Percentiles rank a stretch among this genome's conserved stretches.
These are phyloP conservation scores for Phytopythium sindhum DNA, from an alignment of 352 stramenopile species.

Conservation along the genomic window DNA sequence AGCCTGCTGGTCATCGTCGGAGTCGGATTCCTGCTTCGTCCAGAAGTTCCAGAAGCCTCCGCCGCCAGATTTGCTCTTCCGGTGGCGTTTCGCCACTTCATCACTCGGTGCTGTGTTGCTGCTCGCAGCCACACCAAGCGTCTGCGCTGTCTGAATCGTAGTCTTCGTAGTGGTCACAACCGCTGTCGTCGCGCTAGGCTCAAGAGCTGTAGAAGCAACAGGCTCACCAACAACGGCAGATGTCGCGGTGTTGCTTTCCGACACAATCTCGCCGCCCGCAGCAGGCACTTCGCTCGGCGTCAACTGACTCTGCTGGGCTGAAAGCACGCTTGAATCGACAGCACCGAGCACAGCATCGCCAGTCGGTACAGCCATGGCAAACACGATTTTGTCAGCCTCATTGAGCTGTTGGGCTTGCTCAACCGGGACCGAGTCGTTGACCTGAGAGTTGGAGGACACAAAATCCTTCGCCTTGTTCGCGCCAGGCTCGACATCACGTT, in stretches of 20 bases:
- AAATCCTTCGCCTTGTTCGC: neutral
- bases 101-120: slow-evolving; percentile 11
- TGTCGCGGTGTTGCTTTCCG: neutral
- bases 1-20: neutral
- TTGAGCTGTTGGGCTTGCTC: neutral
- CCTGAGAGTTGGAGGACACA: neutral
- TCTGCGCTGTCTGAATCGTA: too few relatives aligned
- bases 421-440: neutral
- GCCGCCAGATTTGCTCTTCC: slow-evolving; percentile 5
- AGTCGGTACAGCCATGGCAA: neutral
- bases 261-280: neutral
- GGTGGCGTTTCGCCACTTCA: neutral
- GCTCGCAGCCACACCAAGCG: slow-evolving; percentile 21
- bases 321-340: neutral
- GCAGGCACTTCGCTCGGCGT: neutral
- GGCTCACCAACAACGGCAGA: neutral
- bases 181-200: neutral
- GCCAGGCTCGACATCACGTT: neutral
- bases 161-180: neutral
- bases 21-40: slow-evolving; percentile 1
- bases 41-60: slow-evolving; percentile 10
- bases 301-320: neutral
- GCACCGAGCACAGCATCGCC: neutral
- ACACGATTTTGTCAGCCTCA: neutral
- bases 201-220: neutral